Conservation (phyloP, 176 grass and related monocot genomes). For the Bothriochloa decipiens region DNA sequence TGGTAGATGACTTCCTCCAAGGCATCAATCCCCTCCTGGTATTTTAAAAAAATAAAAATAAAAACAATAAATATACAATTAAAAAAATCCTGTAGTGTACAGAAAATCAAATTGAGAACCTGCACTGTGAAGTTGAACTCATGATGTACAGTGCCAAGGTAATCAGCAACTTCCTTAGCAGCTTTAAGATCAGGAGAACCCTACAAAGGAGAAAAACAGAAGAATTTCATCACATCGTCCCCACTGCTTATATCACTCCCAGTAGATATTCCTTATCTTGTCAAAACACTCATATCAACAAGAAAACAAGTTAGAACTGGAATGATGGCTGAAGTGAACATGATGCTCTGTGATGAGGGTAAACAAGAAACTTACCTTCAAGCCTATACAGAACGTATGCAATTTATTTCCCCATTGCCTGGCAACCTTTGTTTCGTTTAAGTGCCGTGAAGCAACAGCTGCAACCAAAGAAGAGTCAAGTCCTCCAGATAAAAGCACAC, state of each 20-base stretch:
- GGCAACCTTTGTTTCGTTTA: slow-evolving; percentile 70
- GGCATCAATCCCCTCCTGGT: slow-evolving; percentile 93
- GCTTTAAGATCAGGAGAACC: slow-evolving; percentile 98
- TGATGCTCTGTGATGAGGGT: slow-evolving; percentile 15
- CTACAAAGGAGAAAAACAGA: slow-evolving; percentile 41
- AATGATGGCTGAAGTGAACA: slow-evolving; percentile 34
- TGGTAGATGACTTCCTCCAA: slow-evolving; percentile 97
- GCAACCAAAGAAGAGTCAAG: slow-evolving; percentile 99
- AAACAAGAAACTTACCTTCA: slow-evolving; percentile 67
- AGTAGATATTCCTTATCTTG: background rate
- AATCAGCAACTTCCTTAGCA: slow-evolving; percentile 98
- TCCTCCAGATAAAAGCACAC: slow-evolving; percentile 96
- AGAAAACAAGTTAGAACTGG: slow-evolving; percentile 14
- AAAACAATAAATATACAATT: slow-evolving; percentile 19
- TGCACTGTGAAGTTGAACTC: slow-evolving; percentile 98
- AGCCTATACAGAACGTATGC: slow-evolving; percentile 92
- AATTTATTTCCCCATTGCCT: slow-evolving; percentile 91
- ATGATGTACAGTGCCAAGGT: slow-evolving; percentile 87
- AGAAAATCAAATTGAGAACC: slow-evolving; percentile 47
- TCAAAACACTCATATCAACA: slow-evolving; percentile 22
- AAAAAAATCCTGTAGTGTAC: background rate
- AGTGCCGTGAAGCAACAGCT: slow-evolving; percentile 76
- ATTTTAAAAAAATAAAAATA: background rate
- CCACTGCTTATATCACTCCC: background rate
- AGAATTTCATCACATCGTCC: slow-evolving; percentile 5